These are phyloP conservation scores for Coniosporium tulheliwenetii DNA, from an alignment of 2,329 filamentous ascomycete species.

Conservation along the genomic window DNA sequence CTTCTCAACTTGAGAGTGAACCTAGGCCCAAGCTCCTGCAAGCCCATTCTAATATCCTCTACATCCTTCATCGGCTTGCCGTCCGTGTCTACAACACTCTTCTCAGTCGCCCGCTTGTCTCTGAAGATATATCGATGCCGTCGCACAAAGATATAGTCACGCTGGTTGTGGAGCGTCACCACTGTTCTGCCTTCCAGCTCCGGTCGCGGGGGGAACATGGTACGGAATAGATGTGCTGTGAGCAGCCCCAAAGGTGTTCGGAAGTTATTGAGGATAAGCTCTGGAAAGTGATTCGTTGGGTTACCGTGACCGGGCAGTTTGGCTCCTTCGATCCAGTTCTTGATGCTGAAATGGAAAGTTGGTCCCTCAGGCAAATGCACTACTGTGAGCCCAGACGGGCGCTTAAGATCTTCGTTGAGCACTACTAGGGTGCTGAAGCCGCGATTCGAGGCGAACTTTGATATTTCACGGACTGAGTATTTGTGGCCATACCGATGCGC, in stretches of 20 bases:
- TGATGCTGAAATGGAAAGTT: conserved; percentile 83
- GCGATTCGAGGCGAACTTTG: conserved; percentile 65
- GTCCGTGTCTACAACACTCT: conserved; percentile 66
- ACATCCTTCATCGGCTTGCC: conserved; percentile 74
- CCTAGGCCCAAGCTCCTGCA: conserved; percentile 79
- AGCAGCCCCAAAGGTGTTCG: conserved; percentile 80
- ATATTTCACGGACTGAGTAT: conserved; percentile 83
- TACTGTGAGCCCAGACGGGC: conserved; percentile 65
- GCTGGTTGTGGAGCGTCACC: conserved; percentile 84
- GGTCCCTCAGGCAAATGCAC: conserved; percentile 73
- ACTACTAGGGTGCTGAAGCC: conserved; percentile 75
- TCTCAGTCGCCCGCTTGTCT: conserved; percentile 75
- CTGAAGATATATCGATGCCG: conserved; percentile 86
- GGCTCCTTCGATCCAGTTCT: conserved; percentile 79
- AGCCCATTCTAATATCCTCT: conserved; percentile 67
- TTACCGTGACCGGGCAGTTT: conserved; percentile 83
- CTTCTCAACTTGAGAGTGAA: conserved; percentile 78
- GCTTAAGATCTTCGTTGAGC: conserved; percentile 73
- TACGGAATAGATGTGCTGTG: conserved; percentile 71
- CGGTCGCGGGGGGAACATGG: conserved; percentile 63
- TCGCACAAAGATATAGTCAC: conserved; percentile 89
- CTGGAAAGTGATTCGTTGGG: conserved; percentile 77
- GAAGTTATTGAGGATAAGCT: conserved; percentile 87
- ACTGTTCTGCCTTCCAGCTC: conserved; percentile 80
- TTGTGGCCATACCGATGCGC: conserved; percentile 75